Base-by-base conservation (phyloP, 768 basidiomycete genomes). In the Tubosaeta sp. region DNA sequence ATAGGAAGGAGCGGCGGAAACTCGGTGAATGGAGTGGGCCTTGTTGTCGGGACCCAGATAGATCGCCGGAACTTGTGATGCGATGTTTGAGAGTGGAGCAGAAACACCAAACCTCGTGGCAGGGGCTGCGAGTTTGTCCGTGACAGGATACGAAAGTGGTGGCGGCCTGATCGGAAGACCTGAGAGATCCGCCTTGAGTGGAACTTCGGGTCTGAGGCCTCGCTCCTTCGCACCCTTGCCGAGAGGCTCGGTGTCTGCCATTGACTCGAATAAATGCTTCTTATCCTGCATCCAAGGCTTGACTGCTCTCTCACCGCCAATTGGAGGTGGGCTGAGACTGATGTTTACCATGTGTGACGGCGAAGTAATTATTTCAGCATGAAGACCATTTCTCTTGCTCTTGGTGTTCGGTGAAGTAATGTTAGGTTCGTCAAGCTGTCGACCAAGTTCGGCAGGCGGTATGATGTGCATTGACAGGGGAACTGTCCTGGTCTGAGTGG, bases 51-150 rank as follows among this genome's bases (percentile, higher is more conserved):
- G 25, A 18, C 41, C 22, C 3, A 18, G 9, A 27, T n/a, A 16
- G 40, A 22, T 14, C 16, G 40, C 40, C 40, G 21, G 40, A 25
- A 16, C 13, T 13, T 22, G 38, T 22, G 38, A 14, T 22, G 34
- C 5, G 18, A 38, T 38, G 7, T 18, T 8, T 7, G 36, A 38
- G 36, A 22, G 22, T 16, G 40, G 6, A 41, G 5, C 40, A 25
- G 24, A 14, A 24, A 25, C 16, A 8, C 40, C 40, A 14, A 16
- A 11, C 4, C 6, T 41, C 24, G 27, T 19, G 3, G 56, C 52
- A 31, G 51, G 29, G 22, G 49, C 35, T 12, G 57, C 18, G 9
- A 52, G 55, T 46, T 61, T 57, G 45, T 45, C 44, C 4, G 38
- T 40, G 12, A 53, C 36, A 45, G n/a, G 35, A 27, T 38, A 25